Percentiles rank a stretch among this genome's conserved stretches.
Conservation (phyloP, 345 rosid genomes). For the Lagerstroemia speciosa region DNA sequence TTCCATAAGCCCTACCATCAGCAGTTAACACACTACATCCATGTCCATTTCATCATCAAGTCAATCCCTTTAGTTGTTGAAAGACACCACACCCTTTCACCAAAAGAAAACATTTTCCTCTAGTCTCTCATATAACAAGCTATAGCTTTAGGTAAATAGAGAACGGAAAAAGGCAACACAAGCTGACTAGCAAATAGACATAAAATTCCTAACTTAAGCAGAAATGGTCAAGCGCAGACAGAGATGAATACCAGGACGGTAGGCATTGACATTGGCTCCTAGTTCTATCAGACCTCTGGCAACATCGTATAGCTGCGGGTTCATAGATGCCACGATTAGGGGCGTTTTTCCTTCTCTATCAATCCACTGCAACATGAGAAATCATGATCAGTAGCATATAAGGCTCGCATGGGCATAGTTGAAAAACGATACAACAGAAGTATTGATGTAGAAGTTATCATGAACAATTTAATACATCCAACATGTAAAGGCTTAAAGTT, state of each 20-base stretch:
- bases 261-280: slow-evolving; percentile 79
- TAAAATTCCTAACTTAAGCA: neutral
- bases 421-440: neutral
- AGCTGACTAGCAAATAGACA: neutral
- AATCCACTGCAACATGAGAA: slow-evolving; percentile 50
- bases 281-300: slow-evolving; percentile 77
- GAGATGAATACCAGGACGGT: slow-evolving; percentile 59
- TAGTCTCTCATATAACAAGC: no score
- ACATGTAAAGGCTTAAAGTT: neutral
- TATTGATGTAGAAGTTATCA: neutral
- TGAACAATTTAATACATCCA: neutral
- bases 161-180: neutral
- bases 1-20: neutral
- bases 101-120: no score
- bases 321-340: slow-evolving; percentile 73
- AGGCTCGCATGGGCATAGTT: neutral
- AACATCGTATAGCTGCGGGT: slow-evolving; percentile 47
- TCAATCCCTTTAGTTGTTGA: no score
- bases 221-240: neutral
- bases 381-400: neutral
- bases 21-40: neutral
- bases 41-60: neutral
- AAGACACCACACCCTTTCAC: no score
- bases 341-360: slow-evolving; percentile 95
- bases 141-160: neutral